A percentile compares a stretch with the other conserved stretches of the same genome.
Evolutionary conservation across 73 alveolate species (phyloP).

Genomic region (Effrenium voratum): DNA sequence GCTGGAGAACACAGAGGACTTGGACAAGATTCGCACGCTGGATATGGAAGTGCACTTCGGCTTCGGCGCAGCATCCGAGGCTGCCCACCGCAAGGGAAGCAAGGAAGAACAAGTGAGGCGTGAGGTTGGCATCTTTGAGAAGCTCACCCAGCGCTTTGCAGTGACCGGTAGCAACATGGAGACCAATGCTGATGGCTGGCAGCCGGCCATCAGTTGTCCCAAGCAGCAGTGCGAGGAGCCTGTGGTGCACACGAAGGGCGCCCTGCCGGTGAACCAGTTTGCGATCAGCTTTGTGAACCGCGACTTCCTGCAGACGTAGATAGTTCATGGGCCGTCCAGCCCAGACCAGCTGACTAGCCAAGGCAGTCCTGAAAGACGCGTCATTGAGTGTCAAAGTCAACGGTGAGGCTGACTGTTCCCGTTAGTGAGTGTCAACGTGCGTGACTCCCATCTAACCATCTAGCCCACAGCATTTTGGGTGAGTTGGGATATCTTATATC

Average conservation of each 20-base stretch:
- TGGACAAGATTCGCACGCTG: constrained; percentile 84
- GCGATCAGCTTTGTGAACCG: constrained; percentile 93
- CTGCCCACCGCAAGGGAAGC: constrained; percentile 79
- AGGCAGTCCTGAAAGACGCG: too few relatives aligned
- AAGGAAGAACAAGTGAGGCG: constrained; percentile 70
- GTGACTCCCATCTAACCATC: too few relatives aligned
- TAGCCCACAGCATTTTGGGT: too few relatives aligned
- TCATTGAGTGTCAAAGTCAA: too few relatives aligned
- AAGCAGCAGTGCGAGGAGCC: constrained; percentile 90
- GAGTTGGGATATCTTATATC: too few relatives aligned
- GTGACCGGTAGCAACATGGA: constrained; percentile 83
- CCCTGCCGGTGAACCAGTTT: constrained; percentile 84
- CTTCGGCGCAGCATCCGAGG: constrained; percentile 87
- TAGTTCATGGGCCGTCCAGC: too few relatives aligned
- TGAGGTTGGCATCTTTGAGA: constrained; percentile 71
- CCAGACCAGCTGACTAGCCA: too few relatives aligned
- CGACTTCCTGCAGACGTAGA: constrained; percentile 4
- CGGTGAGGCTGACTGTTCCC: too few relatives aligned
- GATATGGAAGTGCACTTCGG: constrained; percentile 90
- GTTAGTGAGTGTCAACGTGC: too few relatives aligned
- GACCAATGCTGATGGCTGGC: constrained; percentile 93
- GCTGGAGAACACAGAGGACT: constrained; percentile 48
- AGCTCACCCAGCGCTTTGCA: constrained; percentile 61
- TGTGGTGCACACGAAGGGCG: constrained; percentile 82
- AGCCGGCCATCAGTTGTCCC: constrained; percentile 64